These are phyloP conservation scores for Tolypocladium guangdongense DNA, from an alignment of 2,329 filamentous ascomycete species.

Conservation along the genomic window DNA sequence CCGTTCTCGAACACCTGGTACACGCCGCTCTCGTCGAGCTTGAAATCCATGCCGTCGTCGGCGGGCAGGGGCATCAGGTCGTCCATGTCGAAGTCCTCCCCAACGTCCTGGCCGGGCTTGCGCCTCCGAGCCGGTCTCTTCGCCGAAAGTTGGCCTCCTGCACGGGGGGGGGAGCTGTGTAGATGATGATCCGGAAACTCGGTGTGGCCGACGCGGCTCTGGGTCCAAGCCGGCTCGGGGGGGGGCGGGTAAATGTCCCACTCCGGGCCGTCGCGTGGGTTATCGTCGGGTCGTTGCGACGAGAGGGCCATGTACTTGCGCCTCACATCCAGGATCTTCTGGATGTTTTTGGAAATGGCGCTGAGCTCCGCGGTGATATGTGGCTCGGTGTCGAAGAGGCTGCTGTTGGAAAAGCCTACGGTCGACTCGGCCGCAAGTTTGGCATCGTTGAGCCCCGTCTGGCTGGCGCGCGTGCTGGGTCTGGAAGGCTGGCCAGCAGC, in stretches of 20 bases:
- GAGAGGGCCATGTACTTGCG: slow-evolving; percentile 84
- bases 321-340: slow-evolving; percentile 76
- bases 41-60: slow-evolving; percentile 60
- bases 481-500: neutral
- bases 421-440: slow-evolving; percentile 32
- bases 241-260: slow-evolving; percentile 90
- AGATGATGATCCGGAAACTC: slow-evolving; percentile 7
- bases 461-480: slow-evolving; percentile 28
- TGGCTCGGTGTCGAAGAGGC: slow-evolving; percentile 61
- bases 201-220: slow-evolving; percentile 11
- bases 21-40: slow-evolving; percentile 72
- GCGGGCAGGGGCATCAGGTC: slow-evolving; percentile 67
- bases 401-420: slow-evolving; percentile 51
- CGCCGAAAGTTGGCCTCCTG: slow-evolving; percentile 16
- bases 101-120: slow-evolving; percentile 83
- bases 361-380: slow-evolving; percentile 75
- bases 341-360: slow-evolving; percentile 81
- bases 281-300: slow-evolving; percentile 69
- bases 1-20: slow-evolving; percentile 81
- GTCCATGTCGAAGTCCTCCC: slow-evolving; percentile 79
- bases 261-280: slow-evolving; percentile 71
- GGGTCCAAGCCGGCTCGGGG: slow-evolving; percentile 76
- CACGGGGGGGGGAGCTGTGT: slow-evolving; percentile 2
- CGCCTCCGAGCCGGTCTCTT: slow-evolving; percentile 48
- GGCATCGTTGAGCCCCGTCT: slow-evolving; percentile 2